Base-by-base conservation (phyloP, 2,329 filamentous ascomycete genomes). In the Fonsecaea erecta region DNA sequence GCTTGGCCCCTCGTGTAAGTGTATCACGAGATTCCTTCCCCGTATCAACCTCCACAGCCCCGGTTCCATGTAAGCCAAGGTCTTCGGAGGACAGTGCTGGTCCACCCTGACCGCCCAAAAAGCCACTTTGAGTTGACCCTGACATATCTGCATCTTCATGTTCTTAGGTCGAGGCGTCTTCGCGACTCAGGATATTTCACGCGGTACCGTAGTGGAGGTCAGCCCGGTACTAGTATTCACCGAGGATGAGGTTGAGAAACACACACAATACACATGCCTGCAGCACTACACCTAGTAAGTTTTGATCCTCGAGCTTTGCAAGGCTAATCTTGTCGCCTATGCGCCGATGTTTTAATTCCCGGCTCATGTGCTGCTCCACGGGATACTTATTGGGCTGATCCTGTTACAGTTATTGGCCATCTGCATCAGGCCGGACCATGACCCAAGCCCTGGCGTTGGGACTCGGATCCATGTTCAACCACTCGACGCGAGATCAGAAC, bases 381-480 rank as follows among this genome's bases (percentile, higher is more conserved):
- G 7, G n/a, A 48, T 37, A 18, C 51, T 32, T 32, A 32, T 37
- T 52, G 32, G 26, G 4, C 34, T 63, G 37, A 26, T 7, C 24
- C 18, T 11, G n/a, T 60, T 26, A 58, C 32, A 74, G 72, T 62
- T 73, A 73, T 51, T 74, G 73, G 72, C 73, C 73, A 5, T 68
- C 70, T 21, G 40, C 62, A 35, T 54, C 65, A 32, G 61, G 73
- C 73, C 16, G 72, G 63, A 55, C 71, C 69, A 63, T 76, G 73
- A 61, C 77, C 77, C 83, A 85, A 74, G 83, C 83, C 9, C 74
- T 85, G 1, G 77, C 84, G 12, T 77, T 85, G 30, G 83, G 83
- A 3, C 75, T 85, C 0, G 83, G 83, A 21, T 81, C 78, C 48
- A 82, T 85, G 79, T 85, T 85, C 76, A 85, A 85, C 65, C 83